A percentile compares a stretch with the other conserved stretches of the same genome.
Conservation (phyloP, 768 basidiomycete species). For the Suillus clintonianus region DNA sequence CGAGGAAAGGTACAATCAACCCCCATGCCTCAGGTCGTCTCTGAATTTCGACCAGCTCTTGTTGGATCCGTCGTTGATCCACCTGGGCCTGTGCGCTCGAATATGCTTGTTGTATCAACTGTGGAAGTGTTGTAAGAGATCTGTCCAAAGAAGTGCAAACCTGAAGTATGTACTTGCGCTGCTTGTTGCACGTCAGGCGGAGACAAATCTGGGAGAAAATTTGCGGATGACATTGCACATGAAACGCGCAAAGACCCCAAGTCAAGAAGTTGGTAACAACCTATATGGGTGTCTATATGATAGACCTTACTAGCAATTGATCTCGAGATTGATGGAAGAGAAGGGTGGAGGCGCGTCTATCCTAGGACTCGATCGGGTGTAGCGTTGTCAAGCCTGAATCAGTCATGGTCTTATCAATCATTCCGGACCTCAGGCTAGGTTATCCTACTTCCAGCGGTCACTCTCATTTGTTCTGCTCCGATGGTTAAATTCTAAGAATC, state of each 20-base stretch:
- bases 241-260: background rate
- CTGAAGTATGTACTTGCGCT: no score
- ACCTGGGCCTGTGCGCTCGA: constrained; percentile 47
- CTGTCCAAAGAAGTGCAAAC: constrained; percentile 12
- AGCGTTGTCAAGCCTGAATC: background rate
- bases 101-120: constrained; percentile 75
- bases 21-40: no score
- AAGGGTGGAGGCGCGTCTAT: background rate
- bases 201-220: constrained; percentile 55
- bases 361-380: background rate
- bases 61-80: constrained; percentile 63
- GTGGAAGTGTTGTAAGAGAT: constrained; percentile 14
- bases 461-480: background rate
- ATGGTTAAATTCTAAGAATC: background rate
- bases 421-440: no score
- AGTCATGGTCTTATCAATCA: background rate
- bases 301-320: background rate
- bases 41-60: constrained; percentile 73
- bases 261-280: background rate
- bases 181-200: no score
- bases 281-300: background rate
- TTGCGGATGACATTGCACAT: constrained; percentile 20
- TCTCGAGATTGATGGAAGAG: background rate
- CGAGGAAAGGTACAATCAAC: no score
- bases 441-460: background rate